Percentiles rank a stretch among this genome's conserved stretches.
Evolutionary conservation across 2,329 filamentous ascomycete genomes (phyloP).

Genomic region (Ustulina deusta): DNA sequence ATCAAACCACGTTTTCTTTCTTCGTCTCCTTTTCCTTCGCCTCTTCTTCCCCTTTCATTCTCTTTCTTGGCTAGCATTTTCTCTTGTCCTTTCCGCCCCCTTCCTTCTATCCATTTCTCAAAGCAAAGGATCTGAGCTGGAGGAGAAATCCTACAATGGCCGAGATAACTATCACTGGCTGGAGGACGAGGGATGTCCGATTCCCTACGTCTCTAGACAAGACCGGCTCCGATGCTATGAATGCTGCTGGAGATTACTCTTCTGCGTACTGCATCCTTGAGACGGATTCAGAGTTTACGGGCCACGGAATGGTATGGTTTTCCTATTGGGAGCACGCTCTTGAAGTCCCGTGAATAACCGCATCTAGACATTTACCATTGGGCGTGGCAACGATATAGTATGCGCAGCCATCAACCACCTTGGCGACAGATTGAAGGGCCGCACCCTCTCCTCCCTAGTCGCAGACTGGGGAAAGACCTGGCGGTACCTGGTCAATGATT

Average conservation of each 20-base stretch:
- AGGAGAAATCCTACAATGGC: slow-evolving; percentile 52
- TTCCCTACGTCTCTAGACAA: slow-evolving; percentile 95
- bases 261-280: slow-evolving; percentile 93
- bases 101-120: background rate
- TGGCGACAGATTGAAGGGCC: slow-evolving; percentile 79
- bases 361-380: slow-evolving; percentile 79
- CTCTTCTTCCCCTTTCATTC: background rate
- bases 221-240: slow-evolving; percentile 98
- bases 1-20: background rate
- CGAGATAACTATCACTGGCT: slow-evolving; percentile 78
- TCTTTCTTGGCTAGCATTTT: background rate
- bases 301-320: slow-evolving; percentile 80
- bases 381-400: slow-evolving; percentile 92
- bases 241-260: slow-evolving; percentile 91
- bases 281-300: slow-evolving; percentile 77
- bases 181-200: slow-evolving; percentile 78
- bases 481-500: slow-evolving; percentile 91
- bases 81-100: background rate
- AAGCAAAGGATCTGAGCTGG: background rate
- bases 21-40: background rate
- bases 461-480: slow-evolving; percentile 88
- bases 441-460: slow-evolving; percentile 81
- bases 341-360: slow-evolving; percentile 20
- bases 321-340: background rate
- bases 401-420: slow-evolving; percentile 85